A percentile compares a stretch with the other conserved stretches of the same genome.
phyloP scores from a whole-genome alignment of 2,329 filamentous ascomycete species.

The Hymenoscyphus linearis region DNA sequence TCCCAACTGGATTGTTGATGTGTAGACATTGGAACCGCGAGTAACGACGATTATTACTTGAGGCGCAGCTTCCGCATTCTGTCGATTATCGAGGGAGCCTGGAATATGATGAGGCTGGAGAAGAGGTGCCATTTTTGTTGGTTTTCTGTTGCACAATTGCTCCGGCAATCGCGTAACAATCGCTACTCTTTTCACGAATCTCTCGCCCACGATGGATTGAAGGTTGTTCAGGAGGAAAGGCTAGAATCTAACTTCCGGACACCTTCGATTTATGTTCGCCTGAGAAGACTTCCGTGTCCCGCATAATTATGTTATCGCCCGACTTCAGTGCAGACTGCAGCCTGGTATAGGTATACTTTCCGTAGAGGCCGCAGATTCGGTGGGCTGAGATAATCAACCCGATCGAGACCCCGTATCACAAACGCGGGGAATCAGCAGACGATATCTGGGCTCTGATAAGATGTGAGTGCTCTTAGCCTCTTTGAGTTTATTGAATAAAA shows the following conservation, averaged over 20 bases:
- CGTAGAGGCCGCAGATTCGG: slow-evolving; percentile 8
- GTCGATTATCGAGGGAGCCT: background rate
- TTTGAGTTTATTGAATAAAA: slow-evolving; percentile 10
- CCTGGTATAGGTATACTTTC: no score
- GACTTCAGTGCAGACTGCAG: slow-evolving; percentile 6
- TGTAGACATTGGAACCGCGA: slow-evolving; percentile 9
- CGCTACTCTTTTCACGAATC: background rate
- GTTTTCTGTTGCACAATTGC: background rate
- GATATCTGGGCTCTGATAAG: slow-evolving; percentile 3
- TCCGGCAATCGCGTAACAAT: background rate
- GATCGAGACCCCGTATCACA: slow-evolving; percentile 4
- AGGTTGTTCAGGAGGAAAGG: background rate
- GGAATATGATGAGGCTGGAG: background rate
- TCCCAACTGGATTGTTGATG: slow-evolving; percentile 12
- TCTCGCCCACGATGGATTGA: background rate
- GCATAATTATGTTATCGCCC: slow-evolving; percentile 3
- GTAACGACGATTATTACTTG: slow-evolving; percentile 13
- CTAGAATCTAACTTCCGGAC: background rate
- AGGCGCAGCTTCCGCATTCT: slow-evolving; percentile 7
- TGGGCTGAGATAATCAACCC: slow-evolving; percentile 1
- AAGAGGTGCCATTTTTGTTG: slow-evolving; percentile 8
- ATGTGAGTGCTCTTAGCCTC: slow-evolving; percentile 8
- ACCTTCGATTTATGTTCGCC: background rate
- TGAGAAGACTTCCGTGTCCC: background rate
- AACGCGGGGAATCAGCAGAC: background rate